Evolutionary conservation across 2,329 filamentous ascomycete genomes (phyloP).

Genomic region (Fusarium domesticum): DNA sequence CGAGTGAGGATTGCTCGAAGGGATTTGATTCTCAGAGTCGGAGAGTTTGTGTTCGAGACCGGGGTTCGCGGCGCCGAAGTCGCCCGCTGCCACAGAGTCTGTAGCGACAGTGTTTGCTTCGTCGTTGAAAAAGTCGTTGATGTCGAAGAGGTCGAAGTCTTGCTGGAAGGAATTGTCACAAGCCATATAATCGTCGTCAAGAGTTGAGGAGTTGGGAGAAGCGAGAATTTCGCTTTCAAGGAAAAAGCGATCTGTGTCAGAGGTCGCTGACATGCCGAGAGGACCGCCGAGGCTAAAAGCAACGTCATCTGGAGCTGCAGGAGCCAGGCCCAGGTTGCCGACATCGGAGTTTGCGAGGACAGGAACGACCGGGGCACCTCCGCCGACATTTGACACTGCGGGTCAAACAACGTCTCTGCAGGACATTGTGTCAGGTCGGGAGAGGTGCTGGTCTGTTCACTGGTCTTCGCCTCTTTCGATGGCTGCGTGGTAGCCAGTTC

Average conservation of each 20-base stretch:
- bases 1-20: constrained; percentile 66
- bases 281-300: constrained; percentile 66
- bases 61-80: constrained; percentile 52
- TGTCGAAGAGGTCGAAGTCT: constrained; percentile 49
- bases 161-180: constrained; percentile 54
- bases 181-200: constrained; percentile 66
- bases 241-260: constrained; percentile 72
- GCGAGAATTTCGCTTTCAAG: constrained; percentile 73
- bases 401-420: constrained; percentile 99
- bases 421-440: constrained; percentile 99
- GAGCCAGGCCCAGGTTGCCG: constrained; percentile 42
- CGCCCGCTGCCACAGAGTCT: constrained; percentile 48
- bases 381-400: constrained; percentile 99
- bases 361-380: constrained; percentile 50
- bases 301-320: constrained; percentile 59
- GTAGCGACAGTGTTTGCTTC: constrained; percentile 45
- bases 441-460: constrained; percentile 44
- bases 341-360: constrained; percentile 41
- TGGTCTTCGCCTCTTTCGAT: constrained; percentile 20
- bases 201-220: constrained; percentile 65
- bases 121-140: constrained; percentile 55
- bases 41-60: constrained; percentile 51
- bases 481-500: constrained; percentile 30
- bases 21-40: constrained; percentile 59
- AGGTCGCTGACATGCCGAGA: constrained; percentile 66